These are phyloP conservation scores for Colletotrichum acutatum DNA, from an alignment of 2,329 filamentous ascomycete genomes.

Conservation along the genomic window DNA sequence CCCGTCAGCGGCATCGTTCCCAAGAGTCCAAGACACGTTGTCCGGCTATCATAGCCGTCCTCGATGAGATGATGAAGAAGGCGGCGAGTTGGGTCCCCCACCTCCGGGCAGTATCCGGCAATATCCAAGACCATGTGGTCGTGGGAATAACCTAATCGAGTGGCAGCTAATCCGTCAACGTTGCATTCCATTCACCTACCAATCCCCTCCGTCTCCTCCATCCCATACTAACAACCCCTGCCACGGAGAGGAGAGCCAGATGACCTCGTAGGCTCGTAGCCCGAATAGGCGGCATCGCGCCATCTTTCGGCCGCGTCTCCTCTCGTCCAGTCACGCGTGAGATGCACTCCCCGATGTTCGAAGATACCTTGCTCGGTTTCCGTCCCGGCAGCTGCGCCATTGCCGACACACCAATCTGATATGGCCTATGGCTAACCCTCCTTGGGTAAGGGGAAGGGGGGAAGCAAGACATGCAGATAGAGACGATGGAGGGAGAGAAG, in stretches of 20 bases:
- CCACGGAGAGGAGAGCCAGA: background rate
- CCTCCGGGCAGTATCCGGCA: background rate
- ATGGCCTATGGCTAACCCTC: background rate
- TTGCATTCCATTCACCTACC: background rate
- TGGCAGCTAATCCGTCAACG: background rate
- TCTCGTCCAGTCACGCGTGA: background rate
- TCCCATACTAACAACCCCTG: background rate
- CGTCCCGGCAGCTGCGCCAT: conserved; percentile 11
- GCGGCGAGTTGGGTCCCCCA: background rate
- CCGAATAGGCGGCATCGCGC: conserved; percentile 8
- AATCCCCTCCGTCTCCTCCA: background rate
- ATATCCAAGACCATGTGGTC: background rate
- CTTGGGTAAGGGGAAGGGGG: background rate
- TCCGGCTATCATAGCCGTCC: background rate
- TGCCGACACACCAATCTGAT: conserved; percentile 10
- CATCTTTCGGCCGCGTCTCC: background rate
- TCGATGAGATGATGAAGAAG: background rate
- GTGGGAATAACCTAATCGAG: background rate
- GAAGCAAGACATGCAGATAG: background rate
- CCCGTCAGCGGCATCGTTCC: background rate
- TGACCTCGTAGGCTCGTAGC: conserved; percentile 1
- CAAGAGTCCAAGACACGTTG: background rate
- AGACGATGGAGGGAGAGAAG: background rate
- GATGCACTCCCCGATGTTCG: background rate
- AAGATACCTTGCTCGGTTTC: background rate